phyloP scores from a whole-genome alignment of 148 eudicot genomes.

The Rhododendron williamsianum region DNA sequence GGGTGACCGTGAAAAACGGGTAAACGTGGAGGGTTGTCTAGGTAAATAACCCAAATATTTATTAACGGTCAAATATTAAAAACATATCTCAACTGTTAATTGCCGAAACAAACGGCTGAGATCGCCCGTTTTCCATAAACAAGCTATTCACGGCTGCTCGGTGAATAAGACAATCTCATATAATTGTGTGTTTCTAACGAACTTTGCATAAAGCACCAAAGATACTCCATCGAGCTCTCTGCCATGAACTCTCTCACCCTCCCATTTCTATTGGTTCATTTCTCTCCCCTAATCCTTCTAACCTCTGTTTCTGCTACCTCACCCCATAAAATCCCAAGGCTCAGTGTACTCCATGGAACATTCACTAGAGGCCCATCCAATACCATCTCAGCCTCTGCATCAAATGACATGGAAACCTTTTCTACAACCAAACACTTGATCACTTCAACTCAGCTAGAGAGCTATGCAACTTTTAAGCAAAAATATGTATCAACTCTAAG shows the following conservation, averaged over 20 bases:
- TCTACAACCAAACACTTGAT: slow-evolving; percentile 16
- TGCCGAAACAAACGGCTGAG: too few species aligned
- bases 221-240: neutral
- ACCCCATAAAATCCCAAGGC: neutral
- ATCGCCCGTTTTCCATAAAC: too few species aligned
- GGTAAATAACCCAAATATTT: too few species aligned
- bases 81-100: too few species aligned
- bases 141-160: too few species aligned
- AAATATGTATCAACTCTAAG: slow-evolving; percentile 9
- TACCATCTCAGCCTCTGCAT: neutral
- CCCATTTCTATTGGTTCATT: neutral
- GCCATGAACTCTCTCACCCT: neutral
- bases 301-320: neutral
- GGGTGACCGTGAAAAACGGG: too few species aligned
- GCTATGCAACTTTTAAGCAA: slow-evolving; percentile 9
- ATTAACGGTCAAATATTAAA: too few species aligned
- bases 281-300: neutral
- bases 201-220: neutral
- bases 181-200: neutral
- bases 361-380: neutral
- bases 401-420: neutral
- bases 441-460: slow-evolving; percentile 11
- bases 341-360: neutral
- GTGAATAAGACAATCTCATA: too few species aligned
- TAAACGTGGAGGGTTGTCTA: too few species aligned